Evolutionary conservation across 2,329 filamentous ascomycete genomes (phyloP), one percentile per base, ranked within the genome.

Genomic region (Tolypocladium endophyticum): DNA sequence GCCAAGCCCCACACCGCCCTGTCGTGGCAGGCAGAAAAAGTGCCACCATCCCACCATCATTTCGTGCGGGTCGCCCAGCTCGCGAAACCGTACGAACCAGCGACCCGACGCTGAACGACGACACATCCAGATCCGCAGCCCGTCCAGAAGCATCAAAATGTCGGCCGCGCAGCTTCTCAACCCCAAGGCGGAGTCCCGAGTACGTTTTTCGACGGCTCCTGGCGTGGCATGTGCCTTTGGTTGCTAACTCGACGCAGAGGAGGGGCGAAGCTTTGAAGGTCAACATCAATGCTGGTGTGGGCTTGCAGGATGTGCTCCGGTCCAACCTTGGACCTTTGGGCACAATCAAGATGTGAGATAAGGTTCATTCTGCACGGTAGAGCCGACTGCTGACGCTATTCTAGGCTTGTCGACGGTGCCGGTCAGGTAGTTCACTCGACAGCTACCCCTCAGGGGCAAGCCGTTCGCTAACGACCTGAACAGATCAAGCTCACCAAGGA

Each of bases 401-500:
- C 30, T 56, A 87, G 86, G 81, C 81, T 87, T 64, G 84, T 88
- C 65, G 87, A 89, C 70, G 87, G 87, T 70, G 78, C 86, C 64
- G 87, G 87, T 69, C 84, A 84, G 77, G 84, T 87, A 81, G n/a
- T 70, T 74, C 61, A 63, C 63, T 65, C 62, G 56, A 47, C 59
- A 60, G 64, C 61, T 69, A 62, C 66, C 65, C 67, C 65, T 69
- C 67, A 65, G 60, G 64, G 61, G 59, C 56, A 62, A 39, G 61
- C 63, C 64, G 65, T 64, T 59, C 66, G 66, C 70, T 71, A 64
- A 72, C 66, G 36, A 45, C 52, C 38, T 28, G 58, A 62, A 72
- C 67, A 94, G 86, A 99, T 99, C 80, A 99, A 99, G 80, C 84
- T 99, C 73, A 99, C 94, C 68, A 99, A 99, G 77, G 94, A 99